A percentile compares a stretch with the other conserved stretches of the same genome.
phyloP scores from a whole-genome alignment of 208 protist genomes.

The Trypanosoma melophagium region DNA sequence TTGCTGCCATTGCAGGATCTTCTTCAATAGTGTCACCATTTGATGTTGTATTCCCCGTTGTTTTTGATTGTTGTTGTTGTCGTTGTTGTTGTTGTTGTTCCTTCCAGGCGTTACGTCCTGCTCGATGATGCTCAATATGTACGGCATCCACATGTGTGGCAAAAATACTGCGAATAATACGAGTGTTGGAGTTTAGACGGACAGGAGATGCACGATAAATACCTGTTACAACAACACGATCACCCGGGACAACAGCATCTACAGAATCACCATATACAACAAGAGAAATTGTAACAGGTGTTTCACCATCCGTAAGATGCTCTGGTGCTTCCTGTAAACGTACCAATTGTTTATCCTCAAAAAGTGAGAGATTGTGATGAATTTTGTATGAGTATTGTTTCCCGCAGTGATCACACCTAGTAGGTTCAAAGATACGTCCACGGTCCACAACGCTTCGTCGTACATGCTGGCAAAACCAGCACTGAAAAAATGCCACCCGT shows the following conservation, averaged over 20 bases:
- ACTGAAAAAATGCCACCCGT: conserved; percentile 94
- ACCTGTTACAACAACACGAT: conserved; percentile 97
- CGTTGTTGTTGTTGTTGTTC: conserved; percentile 15
- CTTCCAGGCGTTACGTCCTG: conserved; percentile 33
- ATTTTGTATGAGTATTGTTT: conserved; percentile 86
- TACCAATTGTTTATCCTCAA: conserved; percentile 96
- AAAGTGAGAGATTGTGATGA: conserved; percentile 96
- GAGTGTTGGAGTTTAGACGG: conserved; percentile 92
- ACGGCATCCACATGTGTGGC: conserved; percentile 97
- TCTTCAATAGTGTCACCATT: background rate
- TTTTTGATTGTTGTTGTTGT: conserved; percentile 10
- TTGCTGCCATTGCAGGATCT: conserved; percentile 48
- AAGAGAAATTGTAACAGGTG: conserved; percentile 96
- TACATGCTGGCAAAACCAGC: conserved; percentile 90
- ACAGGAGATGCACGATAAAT: conserved; percentile 95
- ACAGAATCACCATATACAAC: conserved; percentile 95
- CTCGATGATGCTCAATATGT: conserved; percentile 93
- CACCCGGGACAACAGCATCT: conserved; percentile 96
- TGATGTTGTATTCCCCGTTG: background rate
- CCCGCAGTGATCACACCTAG: conserved; percentile 91
- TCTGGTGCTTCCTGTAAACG: conserved; percentile 98
- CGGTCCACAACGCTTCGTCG: conserved; percentile 80
- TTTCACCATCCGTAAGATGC: conserved; percentile 98
- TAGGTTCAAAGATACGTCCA: conserved; percentile 96
- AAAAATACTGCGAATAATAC: conserved; percentile 95